Percentiles rank a stretch among this genome's conserved stretches.
Evolutionary conservation across 2,329 filamentous ascomycete genomes (phyloP).

Genomic region (Aspergillus amoenus): DNA sequence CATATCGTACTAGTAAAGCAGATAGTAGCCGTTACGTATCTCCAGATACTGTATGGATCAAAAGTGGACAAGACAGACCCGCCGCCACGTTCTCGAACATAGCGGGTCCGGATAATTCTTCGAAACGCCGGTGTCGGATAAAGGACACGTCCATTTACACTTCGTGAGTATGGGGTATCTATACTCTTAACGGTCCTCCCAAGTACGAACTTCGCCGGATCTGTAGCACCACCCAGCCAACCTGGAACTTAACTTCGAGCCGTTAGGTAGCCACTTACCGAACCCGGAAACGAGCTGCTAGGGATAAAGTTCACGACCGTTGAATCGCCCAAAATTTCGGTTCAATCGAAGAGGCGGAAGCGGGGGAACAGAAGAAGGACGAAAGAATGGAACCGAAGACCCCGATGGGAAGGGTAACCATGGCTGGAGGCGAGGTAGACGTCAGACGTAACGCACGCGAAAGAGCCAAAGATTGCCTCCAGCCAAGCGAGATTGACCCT

Average conservation of each 20-base stretch:
- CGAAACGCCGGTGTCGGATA: neutral
- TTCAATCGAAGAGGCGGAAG: neutral
- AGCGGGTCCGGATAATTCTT: neutral
- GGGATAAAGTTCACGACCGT: too few species aligned
- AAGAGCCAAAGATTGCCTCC: neutral
- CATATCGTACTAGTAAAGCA: neutral
- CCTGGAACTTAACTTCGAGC: too few species aligned
- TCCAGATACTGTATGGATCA: neutral
- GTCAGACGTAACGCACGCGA: neutral
- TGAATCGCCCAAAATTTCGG: neutral
- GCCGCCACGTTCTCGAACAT: constrained; percentile 9
- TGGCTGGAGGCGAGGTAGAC: neutral
- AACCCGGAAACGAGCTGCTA: neutral
- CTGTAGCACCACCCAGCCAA: too few species aligned
- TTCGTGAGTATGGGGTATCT: too few species aligned
- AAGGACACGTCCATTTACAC: neutral
- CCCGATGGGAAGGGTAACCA: constrained; percentile 1
- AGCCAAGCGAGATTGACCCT: too few species aligned
- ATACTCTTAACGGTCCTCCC: too few species aligned
- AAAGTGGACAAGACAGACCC: constrained; percentile 1
- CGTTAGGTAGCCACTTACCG: neutral
- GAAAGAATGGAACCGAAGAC: constrained; percentile 10
- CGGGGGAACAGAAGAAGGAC: neutral
- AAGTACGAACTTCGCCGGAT: too few species aligned
- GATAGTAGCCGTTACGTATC: neutral